A percentile compares a stretch with the other conserved stretches of the same genome.
phyloP scores from a whole-genome alignment of 352 stramenopile species.

The Phytopythium sindhum region DNA sequence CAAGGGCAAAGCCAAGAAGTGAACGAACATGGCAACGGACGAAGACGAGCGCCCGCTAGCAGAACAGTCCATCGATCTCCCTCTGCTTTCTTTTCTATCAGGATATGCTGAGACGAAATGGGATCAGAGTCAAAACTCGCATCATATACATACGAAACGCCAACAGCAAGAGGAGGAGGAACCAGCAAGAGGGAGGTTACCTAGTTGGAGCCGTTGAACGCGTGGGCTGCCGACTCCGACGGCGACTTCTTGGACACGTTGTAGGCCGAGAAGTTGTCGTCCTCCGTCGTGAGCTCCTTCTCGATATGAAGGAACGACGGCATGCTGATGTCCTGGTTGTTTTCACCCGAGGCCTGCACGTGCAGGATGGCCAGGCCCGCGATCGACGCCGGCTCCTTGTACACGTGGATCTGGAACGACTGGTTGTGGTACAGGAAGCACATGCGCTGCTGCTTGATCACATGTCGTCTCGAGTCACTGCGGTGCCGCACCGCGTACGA shows the following conservation, averaged over 20 bases:
- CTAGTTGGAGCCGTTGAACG: neutral
- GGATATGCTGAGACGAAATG: neutral
- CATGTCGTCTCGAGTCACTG: slow-evolving; percentile 52
- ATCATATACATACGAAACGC: neutral
- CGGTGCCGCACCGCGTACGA: slow-evolving; percentile 81
- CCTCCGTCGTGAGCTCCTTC: slow-evolving; percentile 48
- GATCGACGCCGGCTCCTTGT: slow-evolving; percentile 72
- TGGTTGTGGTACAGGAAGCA: slow-evolving; percentile 87
- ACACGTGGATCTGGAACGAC: slow-evolving; percentile 85
- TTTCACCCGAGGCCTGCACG: slow-evolving; percentile 67
- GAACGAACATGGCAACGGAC: slow-evolving; percentile 5
- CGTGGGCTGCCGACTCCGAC: neutral
- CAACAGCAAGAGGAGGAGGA: neutral
- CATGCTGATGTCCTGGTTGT: slow-evolving; percentile 55
- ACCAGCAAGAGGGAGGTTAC: neutral
- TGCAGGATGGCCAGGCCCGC: slow-evolving; percentile 67
- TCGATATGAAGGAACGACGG: slow-evolving; percentile 73
- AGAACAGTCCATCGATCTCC: neutral
- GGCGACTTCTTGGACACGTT: slow-evolving; percentile 67
- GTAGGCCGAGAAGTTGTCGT: slow-evolving; percentile 76
- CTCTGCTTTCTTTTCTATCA: slow-evolving; percentile 4
- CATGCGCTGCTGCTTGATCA: slow-evolving; percentile 88
- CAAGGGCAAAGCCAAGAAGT: slow-evolving; percentile 64
- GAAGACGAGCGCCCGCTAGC: neutral
- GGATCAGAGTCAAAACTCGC: slow-evolving; percentile 4